Percentiles rank a stretch among this genome's conserved stretches.
Conservation (phyloP, 495 filamentous ascomycete genomes). For the Cercophora newfieldiana region DNA sequence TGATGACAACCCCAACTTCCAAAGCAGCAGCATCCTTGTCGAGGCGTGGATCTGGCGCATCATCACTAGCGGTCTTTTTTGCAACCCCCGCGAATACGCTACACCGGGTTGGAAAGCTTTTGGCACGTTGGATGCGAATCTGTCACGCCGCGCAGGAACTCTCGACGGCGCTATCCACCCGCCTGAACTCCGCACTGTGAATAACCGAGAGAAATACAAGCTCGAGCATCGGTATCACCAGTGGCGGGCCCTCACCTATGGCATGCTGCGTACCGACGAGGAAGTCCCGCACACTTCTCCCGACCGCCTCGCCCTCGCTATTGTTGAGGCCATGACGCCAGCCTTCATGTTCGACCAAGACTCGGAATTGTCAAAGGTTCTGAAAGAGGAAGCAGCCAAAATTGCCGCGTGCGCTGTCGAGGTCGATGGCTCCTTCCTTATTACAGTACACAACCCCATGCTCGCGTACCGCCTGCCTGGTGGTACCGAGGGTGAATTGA, state of each 20-base stretch:
- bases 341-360: not conserved
- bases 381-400: no score
- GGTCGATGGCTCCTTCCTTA: no score
- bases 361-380: no score
- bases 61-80: not conserved
- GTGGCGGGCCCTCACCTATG: not conserved
- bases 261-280: not conserved
- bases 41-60: not conserved
- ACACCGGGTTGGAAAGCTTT: not conserved
- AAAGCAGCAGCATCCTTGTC: not conserved
- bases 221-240: not conserved
- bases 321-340: not conserved
- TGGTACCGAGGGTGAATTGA: no score
- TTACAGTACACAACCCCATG: no score
- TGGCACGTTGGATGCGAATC: not conserved
- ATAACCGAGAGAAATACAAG: not conserved
- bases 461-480: no score
- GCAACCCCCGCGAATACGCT: not conserved
- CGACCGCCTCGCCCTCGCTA: not conserved
- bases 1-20: not conserved
- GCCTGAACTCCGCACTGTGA: not conserved
- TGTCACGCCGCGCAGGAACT: not conserved
- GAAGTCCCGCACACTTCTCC: not conserved
- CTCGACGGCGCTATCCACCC: slow-evolving; percentile 1
- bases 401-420: no score